These are phyloP conservation scores for Cicer chorassanicum DNA, from an alignment of 306 rosid species.

Conservation along the genomic window DNA sequence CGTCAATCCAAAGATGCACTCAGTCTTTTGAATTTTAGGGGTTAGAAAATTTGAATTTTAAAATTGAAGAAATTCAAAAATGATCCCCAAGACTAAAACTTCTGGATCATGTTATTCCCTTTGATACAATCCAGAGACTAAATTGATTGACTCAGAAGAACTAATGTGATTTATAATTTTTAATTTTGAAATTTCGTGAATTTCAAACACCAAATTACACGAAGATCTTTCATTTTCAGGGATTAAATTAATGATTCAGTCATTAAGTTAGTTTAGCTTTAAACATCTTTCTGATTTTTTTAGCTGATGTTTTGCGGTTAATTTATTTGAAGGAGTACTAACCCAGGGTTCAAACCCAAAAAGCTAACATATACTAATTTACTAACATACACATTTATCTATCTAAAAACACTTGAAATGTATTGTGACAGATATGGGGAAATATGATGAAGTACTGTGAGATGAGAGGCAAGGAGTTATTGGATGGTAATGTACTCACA, in stretches of 20 bases:
- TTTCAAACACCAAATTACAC: too few relatives aligned
- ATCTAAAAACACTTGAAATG: neutral
- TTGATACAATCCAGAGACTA: neutral
- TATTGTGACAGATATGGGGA: conserved; percentile 74
- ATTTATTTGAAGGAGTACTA: neutral
- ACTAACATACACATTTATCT: too few relatives aligned
- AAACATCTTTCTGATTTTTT: conserved; percentile 18
- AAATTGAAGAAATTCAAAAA: neutral
- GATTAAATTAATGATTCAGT: too few relatives aligned
- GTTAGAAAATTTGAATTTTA: neutral
- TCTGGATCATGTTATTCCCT: neutral
- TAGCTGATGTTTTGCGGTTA: neutral
- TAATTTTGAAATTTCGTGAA: too few relatives aligned
- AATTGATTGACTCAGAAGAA: neutral
- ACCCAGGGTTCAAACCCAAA: too few relatives aligned
- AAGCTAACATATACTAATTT: too few relatives aligned
- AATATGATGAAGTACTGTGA: conserved; percentile 68
- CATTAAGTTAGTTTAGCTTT: neutral
- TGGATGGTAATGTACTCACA: conserved; percentile 66
- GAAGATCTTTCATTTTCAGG: too few relatives aligned
- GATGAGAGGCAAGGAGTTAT: conserved; percentile 69
- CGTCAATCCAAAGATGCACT: too few relatives aligned
- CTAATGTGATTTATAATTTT: neutral
- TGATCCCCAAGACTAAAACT: neutral
- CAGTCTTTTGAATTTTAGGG: neutral